Conservation (phyloP, 2,329 filamentous ascomycete species). For the Penicillium hordei region DNA sequence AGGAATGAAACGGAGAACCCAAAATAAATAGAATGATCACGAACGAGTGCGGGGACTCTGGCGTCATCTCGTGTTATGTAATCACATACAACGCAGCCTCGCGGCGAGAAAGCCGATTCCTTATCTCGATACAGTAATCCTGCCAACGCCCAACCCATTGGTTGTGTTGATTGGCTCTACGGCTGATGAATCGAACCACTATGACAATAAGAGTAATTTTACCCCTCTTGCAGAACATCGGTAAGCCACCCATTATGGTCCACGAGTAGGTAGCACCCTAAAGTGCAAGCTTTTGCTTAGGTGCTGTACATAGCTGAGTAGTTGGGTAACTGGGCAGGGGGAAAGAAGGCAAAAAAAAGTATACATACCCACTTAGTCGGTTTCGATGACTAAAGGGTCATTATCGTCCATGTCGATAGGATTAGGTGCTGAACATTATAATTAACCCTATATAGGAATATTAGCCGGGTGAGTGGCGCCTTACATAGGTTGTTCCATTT, state of each 20-base stretch:
- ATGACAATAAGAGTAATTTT: background rate
- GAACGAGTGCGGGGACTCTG: conserved; percentile 23
- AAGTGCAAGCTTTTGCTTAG: too few relatives aligned
- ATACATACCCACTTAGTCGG: too few relatives aligned
- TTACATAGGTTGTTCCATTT: too few relatives aligned
- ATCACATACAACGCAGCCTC: background rate
- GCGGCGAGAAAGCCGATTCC: conserved; percentile 7
- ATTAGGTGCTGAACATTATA: background rate
- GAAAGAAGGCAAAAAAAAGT: too few relatives aligned
- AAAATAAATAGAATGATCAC: conserved; percentile 12
- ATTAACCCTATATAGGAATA: background rate
- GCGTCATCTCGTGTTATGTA: conserved; percentile 23
- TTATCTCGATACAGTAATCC: background rate
- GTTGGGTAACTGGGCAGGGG: background rate
- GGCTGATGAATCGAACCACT: background rate
- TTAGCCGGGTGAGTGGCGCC: background rate
- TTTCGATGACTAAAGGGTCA: too few relatives aligned
- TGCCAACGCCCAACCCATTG: background rate
- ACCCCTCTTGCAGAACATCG: background rate
- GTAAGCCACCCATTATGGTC: background rate
- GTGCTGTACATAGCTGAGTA: background rate
- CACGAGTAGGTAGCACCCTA: too few relatives aligned
- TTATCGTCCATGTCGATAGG: background rate
- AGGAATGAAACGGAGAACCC: conserved; percentile 12
- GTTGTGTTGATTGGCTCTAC: background rate